Percentiles rank a stretch among this genome's conserved stretches.
These are phyloP conservation scores for Tremella yokohamensis DNA, from an alignment of 768 basidiomycete genomes.

Conservation along the genomic window DNA sequence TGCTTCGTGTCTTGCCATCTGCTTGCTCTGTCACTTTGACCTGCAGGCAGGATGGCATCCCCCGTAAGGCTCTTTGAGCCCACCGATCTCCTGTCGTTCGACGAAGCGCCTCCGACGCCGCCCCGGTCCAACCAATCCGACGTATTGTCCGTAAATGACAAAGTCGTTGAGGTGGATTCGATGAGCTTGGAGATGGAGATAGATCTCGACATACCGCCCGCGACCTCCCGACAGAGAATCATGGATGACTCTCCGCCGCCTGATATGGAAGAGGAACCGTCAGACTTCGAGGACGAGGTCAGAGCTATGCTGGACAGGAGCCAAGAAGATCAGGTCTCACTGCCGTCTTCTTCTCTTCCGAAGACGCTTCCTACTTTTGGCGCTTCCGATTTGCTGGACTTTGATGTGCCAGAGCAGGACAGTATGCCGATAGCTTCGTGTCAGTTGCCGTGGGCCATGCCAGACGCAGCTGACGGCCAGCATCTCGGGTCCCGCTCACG, in stretches of 20 bases:
- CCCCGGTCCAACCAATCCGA: conserved; percentile 2
- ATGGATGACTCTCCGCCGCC: conserved; percentile 23
- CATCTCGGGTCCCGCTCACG: conserved; percentile 10
- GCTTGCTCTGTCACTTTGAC: neutral
- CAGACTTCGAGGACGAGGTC: conserved; percentile 30
- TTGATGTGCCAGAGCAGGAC: neutral
- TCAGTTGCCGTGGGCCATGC: conserved; percentile 3
- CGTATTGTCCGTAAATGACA: no score
- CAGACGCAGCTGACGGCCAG: conserved; percentile 6
- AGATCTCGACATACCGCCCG: neutral
- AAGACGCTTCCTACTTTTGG: conserved; percentile 3
- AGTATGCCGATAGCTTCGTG: conserved; percentile 11
- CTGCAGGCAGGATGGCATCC: neutral
- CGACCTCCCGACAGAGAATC: conserved; percentile 1
- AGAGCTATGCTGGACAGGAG: neutral
- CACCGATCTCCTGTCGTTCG: conserved; percentile 4
- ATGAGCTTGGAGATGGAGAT: conserved; percentile 1
- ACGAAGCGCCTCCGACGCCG: conserved; percentile 6
- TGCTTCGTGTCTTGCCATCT: neutral
- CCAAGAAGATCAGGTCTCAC: neutral
- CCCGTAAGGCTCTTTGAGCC: conserved; percentile 2
- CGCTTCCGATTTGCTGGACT: conserved; percentile 11
- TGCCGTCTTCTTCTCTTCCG: neutral
- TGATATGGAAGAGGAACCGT: conserved; percentile 31
- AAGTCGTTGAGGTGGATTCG: neutral